These are phyloP conservation scores for Solanum hybrid DNA, from an alignment of 305 asterid genomes.

Conservation along the genomic window DNA sequence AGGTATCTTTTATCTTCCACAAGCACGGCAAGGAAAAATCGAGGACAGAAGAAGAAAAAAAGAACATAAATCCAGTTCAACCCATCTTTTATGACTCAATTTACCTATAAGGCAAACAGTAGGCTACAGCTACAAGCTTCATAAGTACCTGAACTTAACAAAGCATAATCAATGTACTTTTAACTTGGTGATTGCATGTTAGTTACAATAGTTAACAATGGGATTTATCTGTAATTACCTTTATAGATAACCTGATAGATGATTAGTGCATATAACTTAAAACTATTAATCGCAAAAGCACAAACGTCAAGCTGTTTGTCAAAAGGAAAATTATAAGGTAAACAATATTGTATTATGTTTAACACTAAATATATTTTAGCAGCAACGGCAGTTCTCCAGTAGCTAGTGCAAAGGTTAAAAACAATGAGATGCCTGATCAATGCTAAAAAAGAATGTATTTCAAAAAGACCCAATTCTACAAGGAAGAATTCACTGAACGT, in stretches of 20 bases:
- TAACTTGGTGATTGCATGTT: not conserved
- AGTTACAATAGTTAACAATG: not conserved
- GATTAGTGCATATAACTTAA: not conserved
- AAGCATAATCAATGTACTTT: not conserved
- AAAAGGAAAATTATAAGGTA: not conserved
- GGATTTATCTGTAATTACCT: not conserved
- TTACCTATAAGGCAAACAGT: not conserved
- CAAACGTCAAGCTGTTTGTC: not conserved
- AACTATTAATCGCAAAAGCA: not conserved
- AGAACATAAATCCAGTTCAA: not conserved
- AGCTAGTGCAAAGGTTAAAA: not conserved
- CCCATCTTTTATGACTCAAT: not conserved
- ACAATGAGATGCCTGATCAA: not conserved
- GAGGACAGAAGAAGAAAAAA: not conserved
- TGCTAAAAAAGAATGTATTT: not conserved
- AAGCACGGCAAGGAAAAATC: not conserved
- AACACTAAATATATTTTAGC: not conserved
- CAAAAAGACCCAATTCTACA: slow-evolving; percentile 1
- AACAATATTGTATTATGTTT: not conserved
- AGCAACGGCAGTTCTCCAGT: not conserved
- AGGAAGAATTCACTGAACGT: slow-evolving; percentile 1
- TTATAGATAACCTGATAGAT: not conserved
- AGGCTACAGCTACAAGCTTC: not conserved
- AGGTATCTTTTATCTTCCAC: not conserved
- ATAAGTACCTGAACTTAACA: not conserved